Evolutionary conservation across 2,329 filamentous ascomycete species (phyloP).

Genomic region (Zasmidium cellare): DNA sequence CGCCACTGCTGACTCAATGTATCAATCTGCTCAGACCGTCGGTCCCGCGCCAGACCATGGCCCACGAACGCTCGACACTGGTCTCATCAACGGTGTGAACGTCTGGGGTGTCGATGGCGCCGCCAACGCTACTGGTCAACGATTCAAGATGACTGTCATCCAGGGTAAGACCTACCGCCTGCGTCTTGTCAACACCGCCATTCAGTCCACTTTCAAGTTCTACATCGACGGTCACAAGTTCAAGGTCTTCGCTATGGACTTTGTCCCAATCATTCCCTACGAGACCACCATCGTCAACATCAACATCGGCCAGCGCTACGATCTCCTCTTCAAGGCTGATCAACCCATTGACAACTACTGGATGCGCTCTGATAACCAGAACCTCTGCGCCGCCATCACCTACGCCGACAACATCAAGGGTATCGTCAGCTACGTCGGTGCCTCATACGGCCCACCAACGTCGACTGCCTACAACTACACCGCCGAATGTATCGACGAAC

Average conservation of each 20-base stretch:
- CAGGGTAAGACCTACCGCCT: conserved; percentile 32
- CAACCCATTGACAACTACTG: conserved; percentile 31
- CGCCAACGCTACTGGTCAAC: conserved; percentile 24
- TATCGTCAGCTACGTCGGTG: conserved; percentile 39
- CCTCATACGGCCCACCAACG: conserved; percentile 31
- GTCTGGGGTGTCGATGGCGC: conserved; percentile 30
- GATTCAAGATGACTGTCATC: conserved; percentile 31
- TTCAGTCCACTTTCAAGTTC: conserved; percentile 45
- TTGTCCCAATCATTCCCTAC: conserved; percentile 40
- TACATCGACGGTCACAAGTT: conserved; percentile 43
- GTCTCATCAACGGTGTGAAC: conserved; percentile 48
- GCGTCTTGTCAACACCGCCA: conserved; percentile 36
- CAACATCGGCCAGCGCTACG: conserved; percentile 38
- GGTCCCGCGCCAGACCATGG: conserved; percentile 22
- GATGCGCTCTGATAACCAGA: conserved; percentile 40
- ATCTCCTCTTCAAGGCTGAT: conserved; percentile 33
- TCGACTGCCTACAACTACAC: conserved; percentile 36
- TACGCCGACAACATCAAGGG: conserved; percentile 34
- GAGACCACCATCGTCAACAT: conserved; percentile 38
- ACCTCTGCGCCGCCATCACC: conserved; percentile 38
- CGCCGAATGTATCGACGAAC: conserved; percentile 41
- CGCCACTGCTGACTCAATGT: conserved; percentile 39
- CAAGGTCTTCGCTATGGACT: conserved; percentile 41
- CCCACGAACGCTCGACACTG: conserved; percentile 42
- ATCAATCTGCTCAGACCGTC: conserved; percentile 13